These are phyloP conservation scores for Verticillium tricorpus DNA, from an alignment of 2,329 filamentous ascomycete genomes.

Conservation along the genomic window DNA sequence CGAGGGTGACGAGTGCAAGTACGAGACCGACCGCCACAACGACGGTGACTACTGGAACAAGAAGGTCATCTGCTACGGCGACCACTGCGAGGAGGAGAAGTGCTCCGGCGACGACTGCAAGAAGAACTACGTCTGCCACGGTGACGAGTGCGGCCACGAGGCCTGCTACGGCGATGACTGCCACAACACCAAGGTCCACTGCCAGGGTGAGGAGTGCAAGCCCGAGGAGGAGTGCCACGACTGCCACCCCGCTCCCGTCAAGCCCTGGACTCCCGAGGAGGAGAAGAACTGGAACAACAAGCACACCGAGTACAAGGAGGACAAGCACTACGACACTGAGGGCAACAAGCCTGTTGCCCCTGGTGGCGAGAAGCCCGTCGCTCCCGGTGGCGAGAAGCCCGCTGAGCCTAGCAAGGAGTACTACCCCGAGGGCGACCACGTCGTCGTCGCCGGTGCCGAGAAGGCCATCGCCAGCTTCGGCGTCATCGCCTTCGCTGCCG, in stretches of 20 bases:
- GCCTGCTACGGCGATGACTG: slow-evolving; percentile 24
- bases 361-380: not conserved
- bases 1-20: slow-evolving; percentile 22
- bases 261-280: not conserved
- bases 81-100: slow-evolving; percentile 22
- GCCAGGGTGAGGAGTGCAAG: slow-evolving; percentile 19
- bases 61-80: slow-evolving; percentile 28
- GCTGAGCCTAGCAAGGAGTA: not conserved
- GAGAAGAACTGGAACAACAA: not conserved
- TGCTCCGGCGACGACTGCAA: slow-evolving; percentile 23
- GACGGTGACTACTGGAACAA: slow-evolving; percentile 16
- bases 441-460: slow-evolving; percentile 10
- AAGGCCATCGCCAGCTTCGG: slow-evolving; percentile 12
- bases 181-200: slow-evolving; percentile 20
- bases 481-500: slow-evolving; percentile 11
- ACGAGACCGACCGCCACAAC: slow-evolving; percentile 12
- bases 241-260: slow-evolving; percentile 14
- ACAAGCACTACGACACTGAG: slow-evolving; percentile 1
- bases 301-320: not conserved
- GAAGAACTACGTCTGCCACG: slow-evolving; percentile 28
- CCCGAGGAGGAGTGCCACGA: slow-evolving; percentile 18
- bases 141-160: slow-evolving; percentile 23
- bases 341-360: not conserved
- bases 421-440: not conserved
- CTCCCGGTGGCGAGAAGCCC: not conserved